Base-by-base conservation (phyloP, 106 monocot species). In the Dendrobium catenatum region DNA sequence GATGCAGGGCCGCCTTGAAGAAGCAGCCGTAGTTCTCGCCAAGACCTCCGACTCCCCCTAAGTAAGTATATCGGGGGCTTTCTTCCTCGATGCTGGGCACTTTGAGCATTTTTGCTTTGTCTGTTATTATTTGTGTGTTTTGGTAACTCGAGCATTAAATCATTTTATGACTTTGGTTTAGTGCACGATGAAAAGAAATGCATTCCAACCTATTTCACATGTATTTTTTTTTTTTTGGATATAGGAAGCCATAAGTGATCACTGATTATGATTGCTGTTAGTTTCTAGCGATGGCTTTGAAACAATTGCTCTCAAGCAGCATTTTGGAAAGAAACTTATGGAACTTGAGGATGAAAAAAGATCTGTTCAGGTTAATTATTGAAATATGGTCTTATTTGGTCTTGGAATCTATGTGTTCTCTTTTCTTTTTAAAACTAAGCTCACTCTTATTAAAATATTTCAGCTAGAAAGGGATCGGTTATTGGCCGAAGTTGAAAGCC, bases 301-400 rank as follows among this genome's bases (percentile, higher is more conserved):
- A 58, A 93, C 92, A 9, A 15, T 87, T 84, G 88, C 95, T 80
- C 88, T 95, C 16, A 99, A 95, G 75, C 95, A 99, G 17, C 93
- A 99, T 86, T 95, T 95, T 78, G 91, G 95, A 75, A 99, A 92
- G 89, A 99, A 93, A 77, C 87, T 99, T 47, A 87, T 95, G 92
- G 93, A 99, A 82, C 95, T 99, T 83, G 98, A 99, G 85, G 91
- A 95, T 74, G 95, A 99, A 81, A 99, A 99, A 83, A 85, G 80
- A 80, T 44, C 74, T 68, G 93, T 95, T 40, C 95, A 99, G 93
- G 98, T 95, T 77, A 22, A 31, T 31, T 31, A 31, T 80, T 46
- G 75, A 55, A 78, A 26, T 75, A 47, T 47, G 18, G 26, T 44
- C 9, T 17, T 54, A 29, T 75, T 13, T 59, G 9, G 17, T 43